Conservation (phyloP, 331 rosid species). For the Rhamnella rubrinervis region DNA sequence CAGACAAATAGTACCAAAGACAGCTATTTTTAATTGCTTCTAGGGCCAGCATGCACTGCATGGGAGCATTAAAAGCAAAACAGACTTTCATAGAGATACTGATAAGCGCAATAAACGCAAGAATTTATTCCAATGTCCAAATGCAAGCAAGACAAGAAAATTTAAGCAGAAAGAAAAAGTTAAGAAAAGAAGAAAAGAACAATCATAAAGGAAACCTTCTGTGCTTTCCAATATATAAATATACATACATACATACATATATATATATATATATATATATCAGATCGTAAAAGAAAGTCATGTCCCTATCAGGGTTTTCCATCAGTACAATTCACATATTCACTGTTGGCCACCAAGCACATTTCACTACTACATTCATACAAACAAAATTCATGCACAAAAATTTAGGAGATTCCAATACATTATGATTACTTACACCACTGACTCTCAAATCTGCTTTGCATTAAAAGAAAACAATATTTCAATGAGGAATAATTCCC, state of each 20-base stretch:
- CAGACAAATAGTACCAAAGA: slow-evolving; percentile 9
- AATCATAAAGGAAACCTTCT: slow-evolving; percentile 28
- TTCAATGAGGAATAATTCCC: slow-evolving; percentile 53
- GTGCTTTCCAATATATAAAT: background rate
- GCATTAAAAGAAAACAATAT: slow-evolving; percentile 38
- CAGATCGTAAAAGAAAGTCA: slow-evolving; percentile 35
- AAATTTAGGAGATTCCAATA: slow-evolving; percentile 51
- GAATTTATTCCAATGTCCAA: slow-evolving; percentile 47
- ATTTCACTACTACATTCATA: slow-evolving; percentile 45
- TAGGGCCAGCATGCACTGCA: slow-evolving; percentile 20
- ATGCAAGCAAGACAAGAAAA: slow-evolving; percentile 26
- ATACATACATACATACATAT: background rate
- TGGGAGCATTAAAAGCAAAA: slow-evolving; percentile 35
- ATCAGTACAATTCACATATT: slow-evolving; percentile 52
- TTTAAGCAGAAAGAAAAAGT: slow-evolving; percentile 3
- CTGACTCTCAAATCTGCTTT: slow-evolving; percentile 42
- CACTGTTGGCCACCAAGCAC: slow-evolving; percentile 70
- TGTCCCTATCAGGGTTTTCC: slow-evolving; percentile 60
- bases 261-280: too few relatives aligned
- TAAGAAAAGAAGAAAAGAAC: slow-evolving; percentile 17
- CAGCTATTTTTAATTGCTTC: slow-evolving; percentile 5
- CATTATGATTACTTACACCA: slow-evolving; percentile 43
- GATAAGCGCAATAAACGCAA: slow-evolving; percentile 39
- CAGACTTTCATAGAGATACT: slow-evolving; percentile 38
- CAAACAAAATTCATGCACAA: slow-evolving; percentile 49